Evolutionary conservation across 2,329 filamentous ascomycete species (phyloP).

Genomic region (Aspergillus sp.): DNA sequence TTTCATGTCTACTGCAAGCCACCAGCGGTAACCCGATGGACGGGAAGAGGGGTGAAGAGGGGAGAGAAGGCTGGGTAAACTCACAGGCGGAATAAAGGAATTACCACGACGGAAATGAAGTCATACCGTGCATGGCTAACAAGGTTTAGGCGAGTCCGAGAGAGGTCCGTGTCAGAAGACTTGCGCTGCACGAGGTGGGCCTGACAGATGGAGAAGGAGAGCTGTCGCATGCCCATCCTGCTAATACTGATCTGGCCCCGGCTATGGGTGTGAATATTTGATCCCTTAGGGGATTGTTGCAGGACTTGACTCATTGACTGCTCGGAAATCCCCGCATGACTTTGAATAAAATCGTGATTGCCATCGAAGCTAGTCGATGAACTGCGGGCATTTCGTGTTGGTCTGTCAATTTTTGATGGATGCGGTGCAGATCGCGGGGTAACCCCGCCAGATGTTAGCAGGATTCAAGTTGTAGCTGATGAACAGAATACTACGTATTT

Average conservation of each 20-base stretch:
- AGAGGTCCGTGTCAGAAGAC: conserved; percentile 1
- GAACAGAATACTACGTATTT: too few species aligned
- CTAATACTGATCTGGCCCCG: background rate
- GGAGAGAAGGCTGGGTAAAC: background rate
- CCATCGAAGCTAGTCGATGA: background rate
- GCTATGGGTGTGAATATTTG: background rate
- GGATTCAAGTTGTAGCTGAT: too few species aligned
- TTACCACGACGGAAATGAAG: background rate
- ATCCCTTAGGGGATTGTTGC: background rate
- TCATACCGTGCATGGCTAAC: background rate
- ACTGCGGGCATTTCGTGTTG: too few species aligned
- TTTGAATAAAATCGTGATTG: background rate
- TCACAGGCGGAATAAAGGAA: background rate
- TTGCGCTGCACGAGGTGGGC: background rate
- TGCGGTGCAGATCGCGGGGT: too few species aligned
- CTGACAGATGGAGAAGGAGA: background rate
- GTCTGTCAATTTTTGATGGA: too few species aligned
- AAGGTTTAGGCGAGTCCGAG: background rate
- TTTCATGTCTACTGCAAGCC: background rate
- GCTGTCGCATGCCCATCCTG: background rate
- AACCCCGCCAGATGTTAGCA: too few species aligned
- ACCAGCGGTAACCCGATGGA: conserved; percentile 3
- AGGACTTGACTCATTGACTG: background rate
- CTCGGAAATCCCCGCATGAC: background rate
- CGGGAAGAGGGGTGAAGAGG: background rate